Percentiles rank a stretch among this genome's conserved stretches.
Evolutionary conservation across 129 eudicot genomes (phyloP).

Genomic region (Calendula officinalis): DNA sequence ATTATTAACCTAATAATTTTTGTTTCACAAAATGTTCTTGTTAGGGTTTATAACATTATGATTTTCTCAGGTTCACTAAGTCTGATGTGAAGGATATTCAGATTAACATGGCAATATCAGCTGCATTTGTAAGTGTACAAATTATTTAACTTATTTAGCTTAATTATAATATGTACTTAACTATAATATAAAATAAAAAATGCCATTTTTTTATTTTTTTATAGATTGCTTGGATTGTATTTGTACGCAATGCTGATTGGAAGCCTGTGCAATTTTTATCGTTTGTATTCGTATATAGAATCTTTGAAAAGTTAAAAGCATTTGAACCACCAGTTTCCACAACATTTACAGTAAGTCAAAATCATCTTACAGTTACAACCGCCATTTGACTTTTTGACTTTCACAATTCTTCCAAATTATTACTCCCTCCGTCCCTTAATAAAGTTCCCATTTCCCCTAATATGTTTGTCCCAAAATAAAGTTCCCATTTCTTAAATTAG

Average conservation of each 20-base stretch:
- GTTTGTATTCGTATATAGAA: constrained; percentile 71
- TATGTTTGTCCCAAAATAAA: too few species aligned
- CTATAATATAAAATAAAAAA: neutral
- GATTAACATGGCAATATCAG: constrained; percentile 85
- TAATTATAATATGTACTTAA: neutral
- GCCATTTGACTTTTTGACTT: neutral
- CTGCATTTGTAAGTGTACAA: constrained; percentile 76
- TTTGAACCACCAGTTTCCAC: constrained; percentile 65
- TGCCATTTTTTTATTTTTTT: constrained; percentile 6
- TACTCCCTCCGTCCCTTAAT: too few species aligned
- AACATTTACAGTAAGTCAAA: constrained; percentile 60
- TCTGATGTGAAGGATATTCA: constrained; percentile 69
- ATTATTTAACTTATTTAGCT: neutral
- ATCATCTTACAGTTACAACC: neutral
- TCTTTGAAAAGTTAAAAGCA: constrained; percentile 80
- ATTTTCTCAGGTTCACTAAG: constrained; percentile 63
- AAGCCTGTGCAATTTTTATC: constrained; percentile 80
- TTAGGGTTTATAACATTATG: neutral
- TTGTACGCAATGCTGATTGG: constrained; percentile 71
- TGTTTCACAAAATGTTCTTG: neutral
- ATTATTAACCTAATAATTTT: constrained; percentile 4
- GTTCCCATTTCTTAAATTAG: too few species aligned
- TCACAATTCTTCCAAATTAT: constrained; percentile 5
- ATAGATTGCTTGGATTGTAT: constrained; percentile 84
- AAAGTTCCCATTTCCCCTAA: too few species aligned